Conservation (phyloP, 257 asterid genomes). For the Nicotiana obtusifolia region DNA sequence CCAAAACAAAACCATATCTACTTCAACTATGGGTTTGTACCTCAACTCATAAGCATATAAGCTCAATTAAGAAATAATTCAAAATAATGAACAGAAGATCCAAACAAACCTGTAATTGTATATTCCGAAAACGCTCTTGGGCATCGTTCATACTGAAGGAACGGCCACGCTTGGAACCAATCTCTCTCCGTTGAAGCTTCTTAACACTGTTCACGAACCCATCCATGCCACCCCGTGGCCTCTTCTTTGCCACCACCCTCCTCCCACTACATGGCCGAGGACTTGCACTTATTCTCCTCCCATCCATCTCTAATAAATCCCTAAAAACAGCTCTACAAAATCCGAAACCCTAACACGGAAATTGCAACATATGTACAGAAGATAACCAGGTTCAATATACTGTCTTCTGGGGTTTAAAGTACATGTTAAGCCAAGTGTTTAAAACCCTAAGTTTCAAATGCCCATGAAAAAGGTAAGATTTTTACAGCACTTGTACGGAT, state of each 20-base stretch:
- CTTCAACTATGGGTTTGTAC: background rate
- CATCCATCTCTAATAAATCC: slow-evolving; percentile 12
- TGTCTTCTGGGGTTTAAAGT: background rate
- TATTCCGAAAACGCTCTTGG: slow-evolving; percentile 21
- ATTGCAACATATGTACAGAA: background rate
- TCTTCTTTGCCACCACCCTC: slow-evolving; percentile 22
- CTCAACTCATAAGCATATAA: background rate
- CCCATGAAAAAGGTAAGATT: background rate
- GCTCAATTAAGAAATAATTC: background rate
- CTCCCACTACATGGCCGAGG: slow-evolving; percentile 14
- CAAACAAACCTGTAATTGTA: slow-evolving; percentile 12
- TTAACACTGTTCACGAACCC: slow-evolving; percentile 18
- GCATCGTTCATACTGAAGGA: slow-evolving; percentile 21
- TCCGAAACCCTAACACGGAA: background rate
- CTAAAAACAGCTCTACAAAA: background rate
- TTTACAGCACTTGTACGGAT: background rate
- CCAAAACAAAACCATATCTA: background rate
- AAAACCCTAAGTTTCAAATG: background rate
- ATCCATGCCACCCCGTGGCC: slow-evolving; percentile 11
- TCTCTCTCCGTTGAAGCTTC: slow-evolving; percentile 23
- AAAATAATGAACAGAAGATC: background rate
- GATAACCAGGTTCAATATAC: background rate
- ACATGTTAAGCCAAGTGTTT: background rate
- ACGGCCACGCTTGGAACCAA: slow-evolving; percentile 17
- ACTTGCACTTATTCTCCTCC: slow-evolving; percentile 19